phyloP scores from a whole-genome alignment of 176 grass and related monocot species.

The Oryza rufipogon region DNA sequence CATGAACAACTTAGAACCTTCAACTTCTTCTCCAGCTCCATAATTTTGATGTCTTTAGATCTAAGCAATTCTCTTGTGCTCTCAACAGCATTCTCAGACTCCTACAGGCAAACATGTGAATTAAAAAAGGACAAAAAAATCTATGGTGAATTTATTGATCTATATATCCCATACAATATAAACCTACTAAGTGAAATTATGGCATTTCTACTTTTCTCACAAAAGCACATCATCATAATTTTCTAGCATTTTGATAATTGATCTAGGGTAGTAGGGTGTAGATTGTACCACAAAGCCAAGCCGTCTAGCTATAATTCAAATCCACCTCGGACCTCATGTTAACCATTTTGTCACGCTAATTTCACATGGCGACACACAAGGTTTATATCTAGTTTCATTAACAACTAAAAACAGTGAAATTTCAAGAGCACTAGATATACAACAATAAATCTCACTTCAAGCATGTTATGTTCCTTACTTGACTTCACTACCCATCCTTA shows the following conservation, averaged over 20 bases:
- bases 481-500: background rate
- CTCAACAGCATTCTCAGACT: constrained; percentile 52
- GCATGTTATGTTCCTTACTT: background rate
- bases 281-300: background rate
- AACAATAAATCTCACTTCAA: constrained; percentile 10
- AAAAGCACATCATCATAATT: too few relatives aligned
- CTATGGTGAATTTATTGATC: background rate
- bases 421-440: background rate
- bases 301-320: background rate
- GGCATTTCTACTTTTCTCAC: background rate
- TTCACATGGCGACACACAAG: background rate
- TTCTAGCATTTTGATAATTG: background rate
- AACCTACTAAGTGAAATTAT: background rate
- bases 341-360: background rate
- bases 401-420: background rate
- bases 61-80: constrained; percentile 43
- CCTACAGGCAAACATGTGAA: constrained; percentile 44
- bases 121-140: constrained; percentile 15
- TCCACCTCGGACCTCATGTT: background rate
- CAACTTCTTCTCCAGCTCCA: constrained; percentile 53
- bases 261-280: background rate
- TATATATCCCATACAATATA: background rate
- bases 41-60: constrained; percentile 38
- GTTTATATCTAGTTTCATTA: background rate
- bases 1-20: constrained; percentile 48